phyloP scores from a whole-genome alignment of 2,329 filamentous ascomycete species.

The Lasiodiplodia hormozganensis region DNA sequence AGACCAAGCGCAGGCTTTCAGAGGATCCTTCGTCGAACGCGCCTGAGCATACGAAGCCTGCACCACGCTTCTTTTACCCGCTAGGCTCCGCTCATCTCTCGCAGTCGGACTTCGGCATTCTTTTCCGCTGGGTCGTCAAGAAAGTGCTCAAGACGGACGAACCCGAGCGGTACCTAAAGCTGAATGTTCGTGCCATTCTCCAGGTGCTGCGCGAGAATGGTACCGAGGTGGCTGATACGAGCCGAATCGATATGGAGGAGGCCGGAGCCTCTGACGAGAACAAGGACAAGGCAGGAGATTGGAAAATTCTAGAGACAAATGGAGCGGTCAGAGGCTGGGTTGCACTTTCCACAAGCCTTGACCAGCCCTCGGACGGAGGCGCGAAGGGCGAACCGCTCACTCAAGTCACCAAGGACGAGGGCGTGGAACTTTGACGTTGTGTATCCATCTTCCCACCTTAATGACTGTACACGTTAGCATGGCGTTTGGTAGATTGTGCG shows the following conservation, averaged over 20 bases:
- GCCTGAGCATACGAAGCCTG: slow-evolving; percentile 47
- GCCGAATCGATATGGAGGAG: slow-evolving; percentile 47
- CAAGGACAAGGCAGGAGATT: slow-evolving; percentile 37
- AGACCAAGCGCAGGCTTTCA: slow-evolving; percentile 71
- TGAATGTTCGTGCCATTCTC: slow-evolving; percentile 84
- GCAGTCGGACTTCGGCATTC: slow-evolving; percentile 82
- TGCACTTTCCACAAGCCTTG: slow-evolving; percentile 35
- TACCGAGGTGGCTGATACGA: slow-evolving; percentile 51
- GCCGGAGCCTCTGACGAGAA: slow-evolving; percentile 34
- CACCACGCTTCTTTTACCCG: slow-evolving; percentile 77
- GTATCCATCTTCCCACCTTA: neutral
- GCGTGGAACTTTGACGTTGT: slow-evolving; percentile 2
- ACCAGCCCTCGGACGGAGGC: slow-evolving; percentile 30
- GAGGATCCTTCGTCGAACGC: slow-evolving; percentile 57
- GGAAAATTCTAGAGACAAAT: slow-evolving; percentile 40
- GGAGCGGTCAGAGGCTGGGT: slow-evolving; percentile 47
- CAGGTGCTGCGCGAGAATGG: slow-evolving; percentile 65
- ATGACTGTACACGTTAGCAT: slow-evolving; percentile 1
- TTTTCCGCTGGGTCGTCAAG: slow-evolving; percentile 73
- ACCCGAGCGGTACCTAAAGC: slow-evolving; percentile 78
- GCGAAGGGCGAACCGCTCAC: slow-evolving; percentile 46
- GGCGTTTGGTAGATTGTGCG: neutral
- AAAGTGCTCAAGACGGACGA: slow-evolving; percentile 65
- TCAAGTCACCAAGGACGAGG: slow-evolving; percentile 34
- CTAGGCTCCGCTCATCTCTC: slow-evolving; percentile 77